These are phyloP conservation scores for Strigomonas culicis DNA, from an alignment of 208 protist species.

Conservation along the genomic window DNA sequence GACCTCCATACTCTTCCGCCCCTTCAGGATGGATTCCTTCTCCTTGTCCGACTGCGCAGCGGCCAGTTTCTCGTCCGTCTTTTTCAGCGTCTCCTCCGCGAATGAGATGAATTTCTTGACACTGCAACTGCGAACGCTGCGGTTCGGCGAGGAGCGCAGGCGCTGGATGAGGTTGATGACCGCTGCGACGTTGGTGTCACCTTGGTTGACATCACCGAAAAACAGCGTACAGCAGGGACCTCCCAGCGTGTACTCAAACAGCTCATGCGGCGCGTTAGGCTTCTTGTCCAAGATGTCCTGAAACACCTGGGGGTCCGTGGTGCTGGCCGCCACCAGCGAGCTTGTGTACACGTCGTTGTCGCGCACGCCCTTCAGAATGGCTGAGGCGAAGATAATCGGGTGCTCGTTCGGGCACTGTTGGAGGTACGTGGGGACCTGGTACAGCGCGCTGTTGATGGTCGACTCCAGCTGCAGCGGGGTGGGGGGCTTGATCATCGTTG, in stretches of 20 bases:
- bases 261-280: slow-evolving; percentile 32
- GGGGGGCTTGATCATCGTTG: slow-evolving; percentile 43
- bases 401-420: slow-evolving; percentile 25
- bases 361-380: slow-evolving; percentile 50
- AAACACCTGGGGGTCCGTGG: slow-evolving; percentile 33
- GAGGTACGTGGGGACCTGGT: slow-evolving; percentile 33
- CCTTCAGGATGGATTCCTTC: slow-evolving; percentile 26
- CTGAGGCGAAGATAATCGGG: slow-evolving; percentile 42
- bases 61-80: slow-evolving; percentile 29
- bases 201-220: slow-evolving; percentile 39
- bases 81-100: slow-evolving; percentile 40
- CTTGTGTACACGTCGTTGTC: slow-evolving; percentile 43
- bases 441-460: slow-evolving; percentile 45
- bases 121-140: slow-evolving; percentile 46
- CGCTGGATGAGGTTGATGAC: slow-evolving; percentile 36
- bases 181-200: slow-evolving; percentile 20
- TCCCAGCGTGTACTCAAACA: slow-evolving; percentile 63
- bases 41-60: slow-evolving; percentile 32
- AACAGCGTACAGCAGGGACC: slow-evolving; percentile 58
- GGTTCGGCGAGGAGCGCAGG: slow-evolving; percentile 32
- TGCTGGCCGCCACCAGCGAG: slow-evolving; percentile 43
- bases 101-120: slow-evolving; percentile 55
- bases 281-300: slow-evolving; percentile 43
- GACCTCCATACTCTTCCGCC: slow-evolving; percentile 53
- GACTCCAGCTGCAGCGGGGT: slow-evolving; percentile 42